Percentiles rank a stretch among this genome's conserved stretches.
Conservation (phyloP, 768 basidiomycete species). For the Russula foetens region DNA sequence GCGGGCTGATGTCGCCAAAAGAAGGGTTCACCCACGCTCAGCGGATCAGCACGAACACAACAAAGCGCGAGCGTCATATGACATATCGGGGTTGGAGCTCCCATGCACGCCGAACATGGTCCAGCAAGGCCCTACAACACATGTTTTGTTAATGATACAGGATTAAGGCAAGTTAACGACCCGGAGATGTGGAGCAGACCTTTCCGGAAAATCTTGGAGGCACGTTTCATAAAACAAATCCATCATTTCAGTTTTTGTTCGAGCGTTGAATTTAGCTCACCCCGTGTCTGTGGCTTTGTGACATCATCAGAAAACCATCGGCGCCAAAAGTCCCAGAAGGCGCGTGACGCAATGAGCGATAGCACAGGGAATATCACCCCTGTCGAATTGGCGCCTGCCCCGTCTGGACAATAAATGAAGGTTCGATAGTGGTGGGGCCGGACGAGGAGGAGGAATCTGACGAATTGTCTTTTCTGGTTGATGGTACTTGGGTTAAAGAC, state of each 20-base stretch:
- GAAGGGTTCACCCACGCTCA: neutral
- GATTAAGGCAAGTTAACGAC: neutral
- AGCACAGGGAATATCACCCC: neutral
- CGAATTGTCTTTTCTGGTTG: neutral
- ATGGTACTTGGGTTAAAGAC: neutral
- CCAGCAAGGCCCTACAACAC: neutral
- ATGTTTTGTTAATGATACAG: neutral
- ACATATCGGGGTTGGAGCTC: neutral
- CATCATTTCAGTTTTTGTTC: neutral
- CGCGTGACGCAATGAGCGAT: neutral
- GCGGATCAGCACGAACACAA: neutral
- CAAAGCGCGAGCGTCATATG: neutral
- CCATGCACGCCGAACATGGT: neutral
- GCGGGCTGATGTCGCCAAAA: neutral
- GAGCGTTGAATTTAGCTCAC: slow-evolving; percentile 3
- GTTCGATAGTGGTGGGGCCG: neutral
- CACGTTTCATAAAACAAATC: neutral
- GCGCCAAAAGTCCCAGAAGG: neutral
- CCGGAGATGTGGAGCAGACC: neutral
- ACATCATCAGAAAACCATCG: neutral
- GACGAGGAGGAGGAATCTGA: neutral
- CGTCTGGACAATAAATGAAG: neutral
- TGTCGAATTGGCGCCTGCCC: too few species aligned
- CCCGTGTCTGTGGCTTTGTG: neutral
- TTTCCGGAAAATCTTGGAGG: neutral